Evolutionary conservation across 164 flowering plant species (phyloP).

Genomic region (Vitis riparia): DNA sequence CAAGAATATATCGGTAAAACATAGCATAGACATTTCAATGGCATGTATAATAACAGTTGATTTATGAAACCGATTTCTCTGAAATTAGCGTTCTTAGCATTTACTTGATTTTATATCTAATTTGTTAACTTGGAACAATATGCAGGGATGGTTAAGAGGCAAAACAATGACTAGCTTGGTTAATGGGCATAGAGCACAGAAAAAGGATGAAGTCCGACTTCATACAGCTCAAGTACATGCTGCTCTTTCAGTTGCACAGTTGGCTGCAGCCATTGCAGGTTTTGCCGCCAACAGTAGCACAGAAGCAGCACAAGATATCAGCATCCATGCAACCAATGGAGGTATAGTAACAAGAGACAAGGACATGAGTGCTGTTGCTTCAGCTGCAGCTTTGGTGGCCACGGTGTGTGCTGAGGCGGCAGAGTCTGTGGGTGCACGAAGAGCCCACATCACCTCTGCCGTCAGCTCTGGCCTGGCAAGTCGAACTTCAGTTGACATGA

Average conservation of each 20-base stretch:
- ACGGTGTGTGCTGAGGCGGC: conserved; percentile 36
- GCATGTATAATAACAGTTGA: too few relatives aligned
- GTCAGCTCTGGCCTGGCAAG: conserved; percentile 24
- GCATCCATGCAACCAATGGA: neutral
- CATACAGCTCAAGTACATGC: conserved; percentile 29
- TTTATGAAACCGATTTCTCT: neutral
- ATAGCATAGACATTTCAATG: too few relatives aligned
- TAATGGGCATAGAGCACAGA: conserved; percentile 8
- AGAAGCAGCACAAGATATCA: neutral
- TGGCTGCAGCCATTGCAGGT: conserved; percentile 33
- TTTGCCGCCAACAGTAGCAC: conserved; percentile 13
- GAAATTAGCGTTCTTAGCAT: neutral
- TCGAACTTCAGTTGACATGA: conserved; percentile 18
- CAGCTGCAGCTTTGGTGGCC: conserved; percentile 31
- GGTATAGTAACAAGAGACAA: neutral
- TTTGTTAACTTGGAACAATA: conserved; percentile 7
- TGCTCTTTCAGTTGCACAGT: conserved; percentile 29
- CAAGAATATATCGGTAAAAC: conserved; percentile 5
- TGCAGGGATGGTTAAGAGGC: conserved; percentile 21
- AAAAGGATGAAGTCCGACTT: conserved; percentile 27
- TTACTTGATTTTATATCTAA: neutral
- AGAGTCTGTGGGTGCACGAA: conserved; percentile 26
- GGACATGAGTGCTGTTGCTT: conserved; percentile 17
- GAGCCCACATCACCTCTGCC: conserved; percentile 21
- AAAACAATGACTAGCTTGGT: conserved; percentile 10